Base-by-base conservation (phyloP, 1,139 yeast genomes). In the Meyerozyma athensensis region DNA sequence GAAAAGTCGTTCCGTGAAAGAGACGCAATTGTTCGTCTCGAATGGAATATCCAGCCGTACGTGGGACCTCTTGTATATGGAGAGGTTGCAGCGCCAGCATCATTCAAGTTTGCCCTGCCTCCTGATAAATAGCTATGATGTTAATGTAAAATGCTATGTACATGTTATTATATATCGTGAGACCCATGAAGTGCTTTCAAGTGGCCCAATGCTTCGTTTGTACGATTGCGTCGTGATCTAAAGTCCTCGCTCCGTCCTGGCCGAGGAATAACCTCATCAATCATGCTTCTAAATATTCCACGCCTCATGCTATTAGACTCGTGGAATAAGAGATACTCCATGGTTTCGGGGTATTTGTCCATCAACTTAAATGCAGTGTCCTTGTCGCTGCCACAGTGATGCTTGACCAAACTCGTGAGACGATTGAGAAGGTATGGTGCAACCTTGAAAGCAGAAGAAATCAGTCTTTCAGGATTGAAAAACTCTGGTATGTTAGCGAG, bases 11-110 rank as follows among this genome's bases (percentile, higher is more conserved):
- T 89, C 49, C 68, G 78, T 42, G 78, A 75, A 39, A 79, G 87
- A 53, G 78, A 81, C 24, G 89, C 95, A 7, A 69, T 68, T 4
- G 68, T 90, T 39, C 77, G 71, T 45, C 68, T 92, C 39, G 92
- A 86, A 46, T 92, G 96, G 94, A 90, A 90, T 58, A 72, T 90
- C 37, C 97, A 92, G 64, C 98, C 98, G 3, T 74, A 80, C 58
- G 77, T 90, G 7, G 98, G 98, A 5, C 80, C 89, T 4, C 65
- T 92, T 46, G 56, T 79, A 0, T 85, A 65, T 58, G 97, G 96
- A 3, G 72, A 74, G 41, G 71, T 87, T 4, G 58, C 7, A 56
- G 57, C 24, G 50, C 60, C 8, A 45, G 61, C 13, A 49, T 49
- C 35, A 60, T 65, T 50, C 60, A 64, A 36, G 54, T 47, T 28